Percentiles rank a stretch among this genome's conserved stretches.
phyloP scores from a whole-genome alignment of 2,329 filamentous ascomycete genomes.

The Aspergillus brasiliensis region DNA sequence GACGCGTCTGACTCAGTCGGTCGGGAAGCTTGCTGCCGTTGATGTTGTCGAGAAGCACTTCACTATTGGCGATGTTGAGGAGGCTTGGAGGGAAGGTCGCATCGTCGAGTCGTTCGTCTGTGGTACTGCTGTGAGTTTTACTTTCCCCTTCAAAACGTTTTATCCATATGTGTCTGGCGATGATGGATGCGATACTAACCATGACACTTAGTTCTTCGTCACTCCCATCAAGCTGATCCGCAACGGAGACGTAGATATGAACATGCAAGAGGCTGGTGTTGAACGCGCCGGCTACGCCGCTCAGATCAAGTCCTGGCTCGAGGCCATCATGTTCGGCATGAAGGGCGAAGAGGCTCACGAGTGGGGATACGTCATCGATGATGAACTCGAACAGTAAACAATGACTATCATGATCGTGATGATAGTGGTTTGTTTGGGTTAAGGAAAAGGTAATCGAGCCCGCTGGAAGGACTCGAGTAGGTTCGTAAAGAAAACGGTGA shows the following conservation, averaged over 20 bases:
- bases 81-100: constrained; percentile 72
- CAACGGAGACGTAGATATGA: constrained; percentile 65
- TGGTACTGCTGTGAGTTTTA: constrained; percentile 73
- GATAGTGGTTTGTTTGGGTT: not conserved
- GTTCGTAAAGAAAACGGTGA: too few relatives aligned
- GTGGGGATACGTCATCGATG: constrained; percentile 69
- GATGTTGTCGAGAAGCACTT: constrained; percentile 82
- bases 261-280: constrained; percentile 46
- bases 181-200: too few relatives aligned
- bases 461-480: not conserved
- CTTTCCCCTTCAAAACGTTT: too few relatives aligned
- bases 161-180: not conserved
- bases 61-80: constrained; percentile 74
- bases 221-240: constrained; percentile 68
- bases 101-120: constrained; percentile 83
- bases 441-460: not conserved
- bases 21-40: constrained; percentile 65
- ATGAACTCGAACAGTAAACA: constrained; percentile 49
- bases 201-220: constrained; percentile 63
- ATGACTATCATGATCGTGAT: not conserved
- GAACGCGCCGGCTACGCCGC: constrained; percentile 36
- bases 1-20: constrained; percentile 55
- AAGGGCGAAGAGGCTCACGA: constrained; percentile 67
- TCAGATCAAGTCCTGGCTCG: constrained; percentile 66
- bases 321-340: constrained; percentile 74